Evolutionary conservation across 108 stramenopile species (phyloP), one percentile per base, ranked within the genome.

Genomic region (Skeletonema menzelii): DNA sequence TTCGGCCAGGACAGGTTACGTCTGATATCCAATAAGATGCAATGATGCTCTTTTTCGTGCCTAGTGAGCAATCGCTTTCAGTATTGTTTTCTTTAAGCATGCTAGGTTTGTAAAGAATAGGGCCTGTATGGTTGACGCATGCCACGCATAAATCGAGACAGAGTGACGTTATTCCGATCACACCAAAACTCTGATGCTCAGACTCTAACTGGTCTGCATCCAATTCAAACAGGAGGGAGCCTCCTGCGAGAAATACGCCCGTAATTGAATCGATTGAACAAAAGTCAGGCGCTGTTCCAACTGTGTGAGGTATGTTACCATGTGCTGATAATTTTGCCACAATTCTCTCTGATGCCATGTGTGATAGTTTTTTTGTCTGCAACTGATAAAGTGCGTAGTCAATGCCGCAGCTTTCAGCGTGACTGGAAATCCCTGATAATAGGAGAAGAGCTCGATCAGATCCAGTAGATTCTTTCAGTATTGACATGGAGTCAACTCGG

Each of bases 161-260:
- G 20, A 79, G 12, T 44, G 78, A 68, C 34, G 58, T 44, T 30
- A 79, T 71, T 34, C 78, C 78, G 4, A 79, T 66, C 49, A 71
- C 30, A 22, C 47, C 77, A 31, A 69, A 27, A 32, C 12, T 12
- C 7, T 65, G 30, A 63, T 27, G 12, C 49, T 31, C 60, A 13
- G 24, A 56, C 7, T 66, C 31, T 61, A 46, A 47, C 30, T 24
- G 20, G n/a, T 68, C 37, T 22, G 38, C 26, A 15, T 68, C 37
- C 27, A 79, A 56, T 6, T 79, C 38, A 64, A 68, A 79, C 20
- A 60, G 31, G 63, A 79, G 69, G 19, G 71, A 68, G 31, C 78
- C 78, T 59, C 71, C 71, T 27, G 78, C 78, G 40, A 79, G 60
- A 67, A 79, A 79, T 22, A 79, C 56, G 38, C 78, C 78, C 59